phyloP scores from a whole-genome alignment of 2,329 filamentous ascomycete genomes.

The Ophidiomyces ophidiicola region DNA sequence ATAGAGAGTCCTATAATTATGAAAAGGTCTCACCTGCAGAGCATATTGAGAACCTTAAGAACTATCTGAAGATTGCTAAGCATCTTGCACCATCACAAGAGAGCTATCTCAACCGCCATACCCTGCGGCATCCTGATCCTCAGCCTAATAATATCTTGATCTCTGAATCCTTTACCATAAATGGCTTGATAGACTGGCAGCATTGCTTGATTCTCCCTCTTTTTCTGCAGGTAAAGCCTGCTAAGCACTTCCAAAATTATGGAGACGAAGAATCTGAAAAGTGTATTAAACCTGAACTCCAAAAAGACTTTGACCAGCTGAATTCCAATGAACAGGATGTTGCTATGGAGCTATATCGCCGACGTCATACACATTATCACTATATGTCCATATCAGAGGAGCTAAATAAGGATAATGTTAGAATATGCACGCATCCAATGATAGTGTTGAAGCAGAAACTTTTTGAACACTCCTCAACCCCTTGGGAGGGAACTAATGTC shows the following conservation, averaged over 20 bases:
- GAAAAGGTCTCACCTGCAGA: slow-evolving; percentile 13
- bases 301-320: slow-evolving; percentile 15
- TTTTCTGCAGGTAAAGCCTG: slow-evolving; percentile 18
- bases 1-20: slow-evolving; percentile 16
- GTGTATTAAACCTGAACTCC: slow-evolving; percentile 16
- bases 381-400: neutral
- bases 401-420: too few relatives aligned
- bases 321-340: slow-evolving; percentile 15
- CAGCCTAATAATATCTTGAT: slow-evolving; percentile 33
- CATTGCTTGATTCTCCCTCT: slow-evolving; percentile 23
- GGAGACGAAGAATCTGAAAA: slow-evolving; percentile 20
- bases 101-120: slow-evolving; percentile 6
- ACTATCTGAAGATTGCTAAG: slow-evolving; percentile 9
- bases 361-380: slow-evolving; percentile 1
- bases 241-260: slow-evolving; percentile 20
- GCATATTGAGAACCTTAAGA: slow-evolving; percentile 14
- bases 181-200: slow-evolving; percentile 35
- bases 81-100: neutral
- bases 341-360: slow-evolving; percentile 10
- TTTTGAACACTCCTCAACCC: slow-evolving; percentile 11
- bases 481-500: slow-evolving; percentile 16
- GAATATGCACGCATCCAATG: slow-evolving; percentile 13
- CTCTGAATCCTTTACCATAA: slow-evolving; percentile 18
- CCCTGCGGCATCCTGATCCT: slow-evolving; percentile 29
- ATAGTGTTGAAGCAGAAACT: slow-evolving; percentile 17